A percentile compares a stretch with the other conserved stretches of the same genome.
These are phyloP conservation scores for Solanum appendiculatum DNA, from an alignment of 257 asterid genomes.

Conservation along the genomic window DNA sequence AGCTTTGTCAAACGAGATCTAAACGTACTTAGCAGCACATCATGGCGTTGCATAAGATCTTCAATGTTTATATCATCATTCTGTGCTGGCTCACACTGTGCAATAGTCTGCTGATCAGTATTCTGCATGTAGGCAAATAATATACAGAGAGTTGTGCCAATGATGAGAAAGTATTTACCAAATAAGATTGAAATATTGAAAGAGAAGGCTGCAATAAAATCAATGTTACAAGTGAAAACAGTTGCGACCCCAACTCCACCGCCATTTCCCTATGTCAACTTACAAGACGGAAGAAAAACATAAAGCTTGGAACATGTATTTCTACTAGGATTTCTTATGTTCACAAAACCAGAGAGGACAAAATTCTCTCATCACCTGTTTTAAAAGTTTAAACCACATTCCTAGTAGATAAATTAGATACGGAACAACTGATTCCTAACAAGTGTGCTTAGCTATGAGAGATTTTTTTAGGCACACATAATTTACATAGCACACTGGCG, in stretches of 20 bases:
- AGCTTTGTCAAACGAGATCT: constrained; percentile 86
- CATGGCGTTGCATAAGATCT: constrained; percentile 71
- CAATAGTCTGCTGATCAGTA: constrained; percentile 17
- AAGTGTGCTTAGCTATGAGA: background rate
- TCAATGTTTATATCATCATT: constrained; percentile 43
- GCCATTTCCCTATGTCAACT: background rate
- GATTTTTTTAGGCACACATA: background rate
- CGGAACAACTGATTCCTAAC: background rate
- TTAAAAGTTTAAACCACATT: background rate
- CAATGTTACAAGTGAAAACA: background rate
- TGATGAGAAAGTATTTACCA: background rate
- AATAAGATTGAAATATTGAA: background rate
- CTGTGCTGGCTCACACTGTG: constrained; percentile 25
- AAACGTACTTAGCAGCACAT: constrained; percentile 57
- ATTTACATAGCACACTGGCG: background rate
- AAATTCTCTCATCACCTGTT: background rate
- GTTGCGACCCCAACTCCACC: background rate
- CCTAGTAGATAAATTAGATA: background rate
- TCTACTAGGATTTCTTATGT: background rate
- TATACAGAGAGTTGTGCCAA: background rate
- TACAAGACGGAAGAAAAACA: background rate
- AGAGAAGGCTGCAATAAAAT: background rate
- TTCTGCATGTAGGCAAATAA: constrained; percentile 12
- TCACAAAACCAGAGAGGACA: background rate
- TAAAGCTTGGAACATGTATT: background rate